Evolutionary conservation across 768 basidiomycete species (phyloP), one percentile per base, ranked within the genome.

Genomic region (Boletus edulis): DNA sequence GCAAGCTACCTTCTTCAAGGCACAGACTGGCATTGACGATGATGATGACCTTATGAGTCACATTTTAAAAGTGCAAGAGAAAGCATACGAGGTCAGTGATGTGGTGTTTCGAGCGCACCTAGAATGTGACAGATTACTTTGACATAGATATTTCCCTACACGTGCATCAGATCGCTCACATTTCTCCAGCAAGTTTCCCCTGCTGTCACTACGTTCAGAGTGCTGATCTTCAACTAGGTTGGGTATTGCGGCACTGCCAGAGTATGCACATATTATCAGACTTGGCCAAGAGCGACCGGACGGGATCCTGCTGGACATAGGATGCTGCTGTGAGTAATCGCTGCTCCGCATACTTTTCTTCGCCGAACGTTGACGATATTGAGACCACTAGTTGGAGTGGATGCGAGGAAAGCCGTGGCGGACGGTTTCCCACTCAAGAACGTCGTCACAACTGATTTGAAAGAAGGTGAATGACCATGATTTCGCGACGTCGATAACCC

Each of bases 361-460:
- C 29, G 2, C 9, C 24, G 14, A 32, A 17, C 10, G 2, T 9
- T 51, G 20, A 51, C 27, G 18, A n/a, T 44, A 12, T 44, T 18
- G 12, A 18, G 35, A 31, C 22, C 3, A 34, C 42, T 37, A 38
- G 67, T 69, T 40, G 65, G 67, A 20, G 65, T 55, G 39, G 78
- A 80, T 49, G 62, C 70, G 20, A 68, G 78, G 27, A 77, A 73
- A 58, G 74, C 65, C 2, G 64, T 75, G 14, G 64, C 61, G 3
- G 79, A 81, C 37, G 77, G 79, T 5, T 81, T 67, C 51, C 80
- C 79, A 0, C 55, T 70, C n/a, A 52, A 66, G 55, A 74, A 76
- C 20, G 64, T 71, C 20, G 57, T 81, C n/a, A 69, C 67, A 6
- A 68, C 71, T 2, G 79, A 81, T 56, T 49, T 80, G 14, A 63